A percentile compares a stretch with the other conserved stretches of the same genome.
Evolutionary conservation across 2,329 filamentous ascomycete species (phyloP).

Genomic region (Aspergillus pseudoglaucus): DNA sequence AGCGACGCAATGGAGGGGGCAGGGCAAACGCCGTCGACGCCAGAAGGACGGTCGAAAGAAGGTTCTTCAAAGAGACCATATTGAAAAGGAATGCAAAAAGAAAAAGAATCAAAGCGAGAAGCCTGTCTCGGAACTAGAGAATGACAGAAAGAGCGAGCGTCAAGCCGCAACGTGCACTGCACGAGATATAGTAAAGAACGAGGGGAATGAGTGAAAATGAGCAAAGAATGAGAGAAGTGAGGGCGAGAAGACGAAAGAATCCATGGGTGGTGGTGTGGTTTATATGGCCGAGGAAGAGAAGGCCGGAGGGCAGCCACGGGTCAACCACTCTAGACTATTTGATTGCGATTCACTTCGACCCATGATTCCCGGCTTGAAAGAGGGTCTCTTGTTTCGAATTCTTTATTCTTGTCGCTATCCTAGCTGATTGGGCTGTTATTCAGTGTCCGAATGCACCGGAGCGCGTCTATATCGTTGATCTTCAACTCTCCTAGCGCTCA

Average conservation of each 20-base stretch:
- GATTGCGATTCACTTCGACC: not conserved
- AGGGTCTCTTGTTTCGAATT: too few relatives aligned
- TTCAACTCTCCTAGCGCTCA: too few relatives aligned
- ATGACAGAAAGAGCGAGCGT: slow-evolving; percentile 4
- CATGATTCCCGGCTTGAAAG: too few relatives aligned
- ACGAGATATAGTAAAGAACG: slow-evolving; percentile 16
- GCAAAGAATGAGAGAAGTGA: slow-evolving; percentile 6
- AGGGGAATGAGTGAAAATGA: slow-evolving; percentile 1
- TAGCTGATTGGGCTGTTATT: too few relatives aligned
- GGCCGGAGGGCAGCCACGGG: not conserved
- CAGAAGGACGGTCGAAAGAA: slow-evolving; percentile 28
- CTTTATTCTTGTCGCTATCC: too few relatives aligned
- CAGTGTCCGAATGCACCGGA: too few relatives aligned
- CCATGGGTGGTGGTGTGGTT: not conserved
- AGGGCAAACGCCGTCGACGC: slow-evolving; percentile 28
- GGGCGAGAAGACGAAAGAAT: slow-evolving; percentile 7
- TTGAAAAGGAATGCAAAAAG: slow-evolving; percentile 9
- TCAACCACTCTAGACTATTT: not conserved
- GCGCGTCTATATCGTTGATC: too few relatives aligned
- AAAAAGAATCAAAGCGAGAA: slow-evolving; percentile 14
- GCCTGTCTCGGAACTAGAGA: slow-evolving; percentile 5
- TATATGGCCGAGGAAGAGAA: not conserved
- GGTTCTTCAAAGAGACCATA: slow-evolving; percentile 35
- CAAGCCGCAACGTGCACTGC: slow-evolving; percentile 26
- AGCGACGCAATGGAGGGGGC: slow-evolving; percentile 16